Conservation (phyloP, 805 yeast genomes). For the Candida yuanshanica region DNA sequence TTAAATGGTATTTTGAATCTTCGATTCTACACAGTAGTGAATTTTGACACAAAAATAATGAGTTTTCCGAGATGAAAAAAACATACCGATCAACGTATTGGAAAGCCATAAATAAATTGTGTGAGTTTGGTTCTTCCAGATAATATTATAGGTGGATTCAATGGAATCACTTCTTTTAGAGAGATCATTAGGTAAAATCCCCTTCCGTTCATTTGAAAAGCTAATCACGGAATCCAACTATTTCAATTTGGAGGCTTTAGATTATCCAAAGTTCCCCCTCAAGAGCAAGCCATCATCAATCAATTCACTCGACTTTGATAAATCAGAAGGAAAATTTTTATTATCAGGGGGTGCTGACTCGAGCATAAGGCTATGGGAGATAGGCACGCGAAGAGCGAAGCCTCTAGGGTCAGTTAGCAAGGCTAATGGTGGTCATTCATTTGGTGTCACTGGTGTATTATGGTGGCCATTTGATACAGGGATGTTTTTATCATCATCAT, state of each 20-base stretch:
- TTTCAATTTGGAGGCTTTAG: slow-evolving; percentile 16
- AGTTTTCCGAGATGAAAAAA: no score
- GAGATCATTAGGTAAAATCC: slow-evolving; percentile 9
- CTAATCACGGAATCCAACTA: slow-evolving; percentile 21
- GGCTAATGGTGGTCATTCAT: slow-evolving; percentile 45
- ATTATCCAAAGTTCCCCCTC: slow-evolving; percentile 16
- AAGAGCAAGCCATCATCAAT: slow-evolving; percentile 31
- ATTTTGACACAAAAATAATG: no score
- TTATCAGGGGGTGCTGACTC: slow-evolving; percentile 75
- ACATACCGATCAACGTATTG: no score
- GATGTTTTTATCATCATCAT: slow-evolving; percentile 76
- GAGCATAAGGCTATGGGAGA: slow-evolving; percentile 61
- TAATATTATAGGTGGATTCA: not conserved
- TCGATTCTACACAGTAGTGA: no score
- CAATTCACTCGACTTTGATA: slow-evolving; percentile 56
- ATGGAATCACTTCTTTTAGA: slow-evolving; percentile 13
- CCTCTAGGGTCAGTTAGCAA: slow-evolving; percentile 21
- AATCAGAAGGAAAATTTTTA: slow-evolving; percentile 37
- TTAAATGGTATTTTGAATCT: no score
- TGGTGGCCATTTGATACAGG: slow-evolving; percentile 95
- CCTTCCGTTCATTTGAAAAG: slow-evolving; percentile 7
- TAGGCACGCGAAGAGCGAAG: slow-evolving; percentile 16
- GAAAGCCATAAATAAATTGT: no score
- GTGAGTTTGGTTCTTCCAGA: no score
- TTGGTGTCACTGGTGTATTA: slow-evolving; percentile 63